Evolutionary conservation across 345 rosid species (phyloP).

Genomic region (Salix purpurea): DNA sequence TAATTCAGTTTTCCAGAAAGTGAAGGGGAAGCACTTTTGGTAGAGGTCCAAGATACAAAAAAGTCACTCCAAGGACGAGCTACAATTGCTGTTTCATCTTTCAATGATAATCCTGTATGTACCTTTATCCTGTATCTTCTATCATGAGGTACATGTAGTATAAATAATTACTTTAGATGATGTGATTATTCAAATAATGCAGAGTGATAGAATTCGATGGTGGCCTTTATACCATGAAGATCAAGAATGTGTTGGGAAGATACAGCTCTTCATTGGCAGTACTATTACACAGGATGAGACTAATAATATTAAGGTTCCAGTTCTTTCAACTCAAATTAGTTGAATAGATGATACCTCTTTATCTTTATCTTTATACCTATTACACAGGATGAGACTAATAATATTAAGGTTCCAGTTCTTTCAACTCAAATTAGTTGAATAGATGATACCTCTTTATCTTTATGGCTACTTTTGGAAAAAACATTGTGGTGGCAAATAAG

Average conservation of each 20-base stretch:
- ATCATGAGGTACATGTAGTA: constrained; percentile 5
- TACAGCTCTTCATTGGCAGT: constrained; percentile 75
- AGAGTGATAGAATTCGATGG: constrained; percentile 82
- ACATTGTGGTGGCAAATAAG: background rate
- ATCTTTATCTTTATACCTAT: no score
- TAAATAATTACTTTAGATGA: background rate
- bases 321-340: background rate
- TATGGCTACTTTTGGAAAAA: background rate
- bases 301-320: constrained; percentile 65
- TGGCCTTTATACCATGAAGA: constrained; percentile 86
- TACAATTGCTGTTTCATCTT: constrained; percentile 58
- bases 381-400: constrained; percentile 60
- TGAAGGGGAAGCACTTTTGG: constrained; percentile 70
- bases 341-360: no score
- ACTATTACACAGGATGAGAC: constrained; percentile 62
- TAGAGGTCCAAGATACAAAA: constrained; percentile 77
- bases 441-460: no score
- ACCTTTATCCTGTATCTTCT: constrained; percentile 16
- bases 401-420: constrained; percentile 58
- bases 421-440: background rate
- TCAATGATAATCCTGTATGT: constrained; percentile 72
- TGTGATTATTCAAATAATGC: constrained; percentile 24
- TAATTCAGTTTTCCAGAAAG: constrained; percentile 76
- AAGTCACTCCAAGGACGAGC: constrained; percentile 67
- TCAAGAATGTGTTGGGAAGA: constrained; percentile 94